A percentile compares a stretch with the other conserved stretches of the same genome.
Evolutionary conservation across 164 flowering plant genomes (phyloP).

Genomic region (Magnolia kwangsiensis): DNA sequence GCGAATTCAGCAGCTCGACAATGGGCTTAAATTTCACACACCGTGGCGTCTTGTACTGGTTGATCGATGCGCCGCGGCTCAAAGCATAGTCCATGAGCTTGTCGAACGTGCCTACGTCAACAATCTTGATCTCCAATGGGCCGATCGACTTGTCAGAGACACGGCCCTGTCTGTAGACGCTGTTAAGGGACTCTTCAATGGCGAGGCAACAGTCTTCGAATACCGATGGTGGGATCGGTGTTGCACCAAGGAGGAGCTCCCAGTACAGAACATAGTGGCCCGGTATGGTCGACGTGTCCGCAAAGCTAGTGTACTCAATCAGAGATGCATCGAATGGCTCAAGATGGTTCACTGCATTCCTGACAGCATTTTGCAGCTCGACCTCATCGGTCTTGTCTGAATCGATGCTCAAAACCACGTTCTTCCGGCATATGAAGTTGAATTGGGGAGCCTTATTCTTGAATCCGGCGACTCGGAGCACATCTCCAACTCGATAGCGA

Average conservation of each 20-base stretch:
- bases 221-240: constrained; percentile 71
- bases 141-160: constrained; percentile 85
- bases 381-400: constrained; percentile 95
- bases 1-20: constrained; percentile 74
- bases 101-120: constrained; percentile 80
- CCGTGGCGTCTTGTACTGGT: constrained; percentile 93
- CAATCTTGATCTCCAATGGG: constrained; percentile 84
- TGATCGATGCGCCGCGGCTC: constrained; percentile 87
- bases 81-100: constrained; percentile 97
- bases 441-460: constrained; percentile 97
- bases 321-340: constrained; percentile 66
- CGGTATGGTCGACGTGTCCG: constrained; percentile 63
- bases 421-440: constrained; percentile 84
- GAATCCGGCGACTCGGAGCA: constrained; percentile 87
- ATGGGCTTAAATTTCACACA: constrained; percentile 89
- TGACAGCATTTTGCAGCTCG: constrained; percentile 84
- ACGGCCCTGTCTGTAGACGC: constrained; percentile 84
- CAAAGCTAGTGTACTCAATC: constrained; percentile 88
- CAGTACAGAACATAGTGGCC: constrained; percentile 93
- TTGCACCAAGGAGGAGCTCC: constrained; percentile 69
- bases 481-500: constrained; percentile 88
- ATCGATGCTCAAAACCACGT: constrained; percentile 91
- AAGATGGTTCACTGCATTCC: constrained; percentile 63
- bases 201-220: constrained; percentile 86
- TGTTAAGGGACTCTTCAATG: constrained; percentile 82